Base-by-base conservation (phyloP, 2,329 filamentous ascomycete species). In the Paramyrothecium roridum region DNA sequence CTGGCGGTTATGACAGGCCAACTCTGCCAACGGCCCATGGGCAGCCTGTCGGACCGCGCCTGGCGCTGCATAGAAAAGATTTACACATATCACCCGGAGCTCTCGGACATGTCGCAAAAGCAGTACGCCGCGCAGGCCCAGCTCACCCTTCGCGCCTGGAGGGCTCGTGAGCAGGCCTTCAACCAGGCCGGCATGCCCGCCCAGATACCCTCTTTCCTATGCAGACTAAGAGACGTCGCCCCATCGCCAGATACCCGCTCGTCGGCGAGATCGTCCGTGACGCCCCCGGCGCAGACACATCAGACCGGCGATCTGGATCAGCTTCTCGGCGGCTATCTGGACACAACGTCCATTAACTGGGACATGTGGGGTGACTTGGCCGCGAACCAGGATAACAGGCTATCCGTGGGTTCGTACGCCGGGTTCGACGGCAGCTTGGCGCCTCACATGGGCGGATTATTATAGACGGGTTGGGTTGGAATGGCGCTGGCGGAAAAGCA, bases 1-100 rank as follows among this genome's bases (percentile, higher is more conserved):
- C 80, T 85, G 57, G 70, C 79, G 40, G 83, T 82, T 63, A 74
- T 84, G 65, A 77, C 78, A 0, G 80, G 80, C 4, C 80, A 84
- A 62, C 74, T 86, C 13, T 77, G 74, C 58, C 72, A 76, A 33
- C 77, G 79, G 40, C 75, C 73, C 1, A 72, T 71, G 2, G 82
- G 83, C 10, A 67, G 64, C 3, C 69, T 85, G 11, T 77, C 82
- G 10, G 81, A 84, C 48, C 75, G 78, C 30, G 82, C 78, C 1
- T 86, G 83, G 83, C 63, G 59, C 10, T 68, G 74, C 22, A 68
- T 83, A 8, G 73, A 79, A 37, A 67, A 69, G 8, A 72, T 78
- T 3, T 84, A 83, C 64, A 59, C 64, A 2, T 77, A 75, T 50
- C 78, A 84, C 58, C 67, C 74, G 1, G 80, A 84, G 62, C 69